phyloP scores from a whole-genome alignment of 1,284 basidiomycete species.

The Blastosporella zonata region DNA sequence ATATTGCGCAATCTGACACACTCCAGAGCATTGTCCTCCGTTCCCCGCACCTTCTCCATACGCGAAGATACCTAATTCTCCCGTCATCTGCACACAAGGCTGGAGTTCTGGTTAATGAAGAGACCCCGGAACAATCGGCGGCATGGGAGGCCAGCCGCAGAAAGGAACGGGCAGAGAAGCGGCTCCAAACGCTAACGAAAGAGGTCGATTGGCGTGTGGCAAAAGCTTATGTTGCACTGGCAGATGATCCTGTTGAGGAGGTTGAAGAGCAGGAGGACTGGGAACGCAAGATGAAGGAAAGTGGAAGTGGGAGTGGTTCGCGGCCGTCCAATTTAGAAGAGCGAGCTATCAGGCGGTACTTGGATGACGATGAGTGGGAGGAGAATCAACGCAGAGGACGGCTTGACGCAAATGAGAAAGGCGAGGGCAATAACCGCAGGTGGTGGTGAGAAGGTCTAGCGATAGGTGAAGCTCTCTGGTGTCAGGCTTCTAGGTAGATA shows the following conservation, averaged over 20 bases:
- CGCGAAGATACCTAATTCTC: slow-evolving; percentile 53
- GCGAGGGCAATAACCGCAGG: neutral
- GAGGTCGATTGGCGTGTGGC: slow-evolving; percentile 66
- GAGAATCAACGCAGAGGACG: slow-evolving; percentile 14
- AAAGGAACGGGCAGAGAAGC: slow-evolving; percentile 55
- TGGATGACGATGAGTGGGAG: slow-evolving; percentile 72
- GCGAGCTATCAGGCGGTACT: slow-evolving; percentile 54
- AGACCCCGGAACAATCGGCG: slow-evolving; percentile 30
- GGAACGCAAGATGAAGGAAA: slow-evolving; percentile 22
- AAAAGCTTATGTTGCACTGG: slow-evolving; percentile 63
- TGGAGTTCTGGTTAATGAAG: slow-evolving; percentile 15
- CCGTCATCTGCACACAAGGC: slow-evolving; percentile 36
- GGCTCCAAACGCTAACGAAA: slow-evolving; percentile 62
- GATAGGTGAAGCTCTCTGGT: neutral
- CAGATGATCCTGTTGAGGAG: slow-evolving; percentile 39
- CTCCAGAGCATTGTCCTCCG: slow-evolving; percentile 63
- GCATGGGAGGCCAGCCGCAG: slow-evolving; percentile 40
- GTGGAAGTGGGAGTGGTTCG: slow-evolving; percentile 17
- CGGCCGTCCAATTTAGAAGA: slow-evolving; percentile 36
- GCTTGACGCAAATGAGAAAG: neutral
- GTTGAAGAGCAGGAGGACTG: slow-evolving; percentile 39
- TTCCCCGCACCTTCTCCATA: slow-evolving; percentile 72
- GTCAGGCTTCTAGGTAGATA: neutral
- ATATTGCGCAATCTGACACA: slow-evolving; percentile 60
- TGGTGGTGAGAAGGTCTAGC: slow-evolving; percentile 9